A percentile compares a stretch with the other conserved stretches of the same genome.
Conservation (phyloP, 495 filamentous ascomycete species). For the Hypoxylon fuscum region DNA sequence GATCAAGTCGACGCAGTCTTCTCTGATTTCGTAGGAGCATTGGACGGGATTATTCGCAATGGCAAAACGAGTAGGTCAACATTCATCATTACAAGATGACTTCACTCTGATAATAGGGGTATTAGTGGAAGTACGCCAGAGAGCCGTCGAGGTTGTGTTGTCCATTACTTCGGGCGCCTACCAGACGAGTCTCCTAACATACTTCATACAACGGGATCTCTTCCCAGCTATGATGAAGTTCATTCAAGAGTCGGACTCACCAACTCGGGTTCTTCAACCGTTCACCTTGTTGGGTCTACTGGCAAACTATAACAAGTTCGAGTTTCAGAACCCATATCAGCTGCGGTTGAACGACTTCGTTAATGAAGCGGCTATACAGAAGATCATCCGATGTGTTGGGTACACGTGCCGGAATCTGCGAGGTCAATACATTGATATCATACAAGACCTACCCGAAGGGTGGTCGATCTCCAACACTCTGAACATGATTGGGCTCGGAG, state of each 20-base stretch:
- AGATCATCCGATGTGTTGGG: conserved; percentile 79
- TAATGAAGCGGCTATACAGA: conserved; percentile 86
- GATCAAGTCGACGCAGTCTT: conserved; percentile 87
- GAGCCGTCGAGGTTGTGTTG: conserved; percentile 82
- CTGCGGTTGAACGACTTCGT: conserved; percentile 97
- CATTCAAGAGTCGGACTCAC: conserved; percentile 79
- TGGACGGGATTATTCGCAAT: conserved; percentile 84
- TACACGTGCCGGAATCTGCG: conserved; percentile 70
- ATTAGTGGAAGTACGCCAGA: conserved; percentile 76
- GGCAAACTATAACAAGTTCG: conserved; percentile 99
- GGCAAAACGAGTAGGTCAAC: conserved; percentile 70
- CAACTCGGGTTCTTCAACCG: conserved; percentile 70
- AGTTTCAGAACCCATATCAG: conserved; percentile 97
- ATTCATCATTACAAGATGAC: not conserved
- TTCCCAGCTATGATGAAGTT: conserved; percentile 97
- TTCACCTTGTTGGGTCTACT: conserved; percentile 88
- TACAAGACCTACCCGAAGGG: conserved; percentile 90
- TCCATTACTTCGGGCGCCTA: conserved; percentile 91
- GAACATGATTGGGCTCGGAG: conserved; percentile 83
- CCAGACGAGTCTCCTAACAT: conserved; percentile 90
- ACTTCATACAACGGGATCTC: conserved; percentile 93
- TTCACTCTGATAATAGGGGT: not conserved
- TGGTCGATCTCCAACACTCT: conserved; percentile 86
- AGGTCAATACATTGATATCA: conserved; percentile 83
- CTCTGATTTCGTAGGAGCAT: conserved; percentile 82